phyloP scores from a whole-genome alignment of 805 yeast genomes.

The Lachancea kluyveri region DNA sequence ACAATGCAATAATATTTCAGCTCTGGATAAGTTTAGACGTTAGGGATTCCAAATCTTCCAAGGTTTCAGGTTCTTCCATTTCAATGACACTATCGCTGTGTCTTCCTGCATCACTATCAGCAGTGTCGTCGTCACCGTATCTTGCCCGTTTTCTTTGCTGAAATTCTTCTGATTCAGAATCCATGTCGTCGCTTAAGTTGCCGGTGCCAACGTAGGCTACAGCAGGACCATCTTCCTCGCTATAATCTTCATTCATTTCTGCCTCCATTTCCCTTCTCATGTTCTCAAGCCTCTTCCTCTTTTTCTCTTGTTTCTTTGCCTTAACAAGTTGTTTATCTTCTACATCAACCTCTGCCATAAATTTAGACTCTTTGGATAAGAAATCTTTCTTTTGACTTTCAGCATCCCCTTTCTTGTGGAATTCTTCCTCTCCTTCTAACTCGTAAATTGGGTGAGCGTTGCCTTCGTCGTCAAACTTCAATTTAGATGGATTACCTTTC shows the following conservation, averaged over 20 bases:
- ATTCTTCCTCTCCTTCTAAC: constrained; percentile 83
- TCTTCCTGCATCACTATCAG: constrained; percentile 22
- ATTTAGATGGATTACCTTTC: constrained; percentile 67
- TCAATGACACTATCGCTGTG: constrained; percentile 47
- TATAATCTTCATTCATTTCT: constrained; percentile 19
- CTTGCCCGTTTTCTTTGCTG: constrained; percentile 31
- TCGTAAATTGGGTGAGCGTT: constrained; percentile 87
- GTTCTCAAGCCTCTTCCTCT: constrained; percentile 77
- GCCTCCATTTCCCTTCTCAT: constrained; percentile 49
- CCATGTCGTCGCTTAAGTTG: constrained; percentile 37
- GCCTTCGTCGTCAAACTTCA: constrained; percentile 93
- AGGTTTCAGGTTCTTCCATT: constrained; percentile 80
- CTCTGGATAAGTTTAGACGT: constrained; percentile 42
- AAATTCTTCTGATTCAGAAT: constrained; percentile 21
- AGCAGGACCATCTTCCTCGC: constrained; percentile 20
- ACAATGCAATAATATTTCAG: too few species aligned
- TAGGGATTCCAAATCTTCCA: constrained; percentile 91
- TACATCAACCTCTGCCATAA: constrained; percentile 65
- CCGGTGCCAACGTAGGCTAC: constrained; percentile 31
- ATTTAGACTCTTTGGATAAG: constrained; percentile 56
- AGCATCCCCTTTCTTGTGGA: constrained; percentile 65
- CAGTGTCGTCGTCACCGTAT: constrained; percentile 33
- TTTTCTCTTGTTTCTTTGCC: constrained; percentile 79
- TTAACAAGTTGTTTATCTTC: constrained; percentile 74
- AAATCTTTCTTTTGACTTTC: constrained; percentile 59